Evolutionary conservation across 1,284 basidiomycete genomes (phyloP).

Genomic region (Taiwanofungus camphoratus): DNA sequence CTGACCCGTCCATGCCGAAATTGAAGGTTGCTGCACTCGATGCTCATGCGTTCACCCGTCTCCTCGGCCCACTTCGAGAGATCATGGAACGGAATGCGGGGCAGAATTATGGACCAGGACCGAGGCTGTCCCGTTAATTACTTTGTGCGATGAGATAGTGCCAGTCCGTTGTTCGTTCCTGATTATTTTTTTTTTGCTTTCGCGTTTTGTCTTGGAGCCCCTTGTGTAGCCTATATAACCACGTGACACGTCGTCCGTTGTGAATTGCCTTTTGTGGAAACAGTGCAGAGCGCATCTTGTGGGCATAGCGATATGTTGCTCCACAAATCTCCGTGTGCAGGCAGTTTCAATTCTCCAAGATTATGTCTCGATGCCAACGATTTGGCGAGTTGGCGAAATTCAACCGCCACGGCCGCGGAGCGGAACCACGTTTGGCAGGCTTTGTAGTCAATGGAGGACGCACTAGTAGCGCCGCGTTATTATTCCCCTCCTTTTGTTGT

Average conservation of each 20-base stretch:
- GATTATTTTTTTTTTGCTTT: conserved; percentile 8
- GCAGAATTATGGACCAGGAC: conserved; percentile 37
- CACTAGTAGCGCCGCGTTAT: conserved; percentile 9
- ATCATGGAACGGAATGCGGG: conserved; percentile 83
- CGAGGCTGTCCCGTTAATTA: conserved; percentile 15
- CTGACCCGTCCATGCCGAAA: conserved; percentile 47
- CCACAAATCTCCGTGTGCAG: background rate
- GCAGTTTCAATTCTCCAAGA: background rate
- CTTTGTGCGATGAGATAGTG: background rate
- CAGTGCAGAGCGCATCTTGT: too few relatives aligned
- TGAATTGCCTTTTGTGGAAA: background rate
- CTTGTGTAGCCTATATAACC: background rate
- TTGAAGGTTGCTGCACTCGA: conserved; percentile 92
- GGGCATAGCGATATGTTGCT: too few relatives aligned
- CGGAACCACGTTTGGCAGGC: conserved; percentile 8
- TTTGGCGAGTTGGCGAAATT: background rate
- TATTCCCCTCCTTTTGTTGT: conserved; percentile 14
- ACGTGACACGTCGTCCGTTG: conserved; percentile 1
- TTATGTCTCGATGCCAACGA: conserved; percentile 12
- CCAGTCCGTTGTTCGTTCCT: conserved; percentile 4
- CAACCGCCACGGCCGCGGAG: conserved; percentile 6
- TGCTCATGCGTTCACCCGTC: conserved; percentile 89
- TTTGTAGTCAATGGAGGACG: conserved; percentile 11
- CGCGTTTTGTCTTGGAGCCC: conserved; percentile 4
- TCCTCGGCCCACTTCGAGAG: conserved; percentile 86